Base-by-base conservation (phyloP, 306 rosid genomes). In the Lathyrus oleraceus region DNA sequence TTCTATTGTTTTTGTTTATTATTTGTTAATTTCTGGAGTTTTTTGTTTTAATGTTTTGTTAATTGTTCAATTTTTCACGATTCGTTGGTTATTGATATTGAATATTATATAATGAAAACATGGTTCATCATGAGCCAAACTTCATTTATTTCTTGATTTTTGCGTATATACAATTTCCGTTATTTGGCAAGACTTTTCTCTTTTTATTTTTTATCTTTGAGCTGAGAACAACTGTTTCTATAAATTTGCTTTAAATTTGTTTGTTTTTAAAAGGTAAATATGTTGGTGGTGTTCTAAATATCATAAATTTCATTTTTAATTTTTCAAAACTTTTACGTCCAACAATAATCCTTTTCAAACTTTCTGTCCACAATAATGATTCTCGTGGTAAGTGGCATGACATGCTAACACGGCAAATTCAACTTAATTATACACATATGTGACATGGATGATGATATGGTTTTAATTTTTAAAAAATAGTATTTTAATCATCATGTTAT, bases 61-160 rank as follows among this genome's bases (percentile, higher is more conserved):
- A 27, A 3, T 49, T 60, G 63, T 68, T 61, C 32, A 12, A 71
- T 32, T 70, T 70, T 44, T 71, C 69, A 27, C 14, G 27, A 70
- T 77, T 71, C 14, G 15, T 70, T 70, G 72, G 76, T 21, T 53
- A 53, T 53, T 21, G 25, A 17, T 49, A 16, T 49, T 49, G 30
- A 53, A 53, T 20, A 21, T 53, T 53, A 19, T 53, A 20, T 10
- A 21, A 25, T 19, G 35, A 67, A 32, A 71, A 40, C 42, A 52
- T 6, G 57, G 30, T 27, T 70, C 20, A 30, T 10, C 12, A 42
- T 42, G 11, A 56, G 45, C 27, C 8, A 21, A 64, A 7, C 32
- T 6, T 21, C 30, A 56, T 20, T 35, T 56, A 11, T 35, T 10
- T 60, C 6, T 49, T 23, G 36, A 57, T 42, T 6, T 40, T 11